A percentile compares a stretch with the other conserved stretches of the same genome.
These are phyloP conservation scores for Quaeritorhiza haematococci DNA, from an alignment of 371 early-diverging fungal species.

Conservation along the genomic window DNA sequence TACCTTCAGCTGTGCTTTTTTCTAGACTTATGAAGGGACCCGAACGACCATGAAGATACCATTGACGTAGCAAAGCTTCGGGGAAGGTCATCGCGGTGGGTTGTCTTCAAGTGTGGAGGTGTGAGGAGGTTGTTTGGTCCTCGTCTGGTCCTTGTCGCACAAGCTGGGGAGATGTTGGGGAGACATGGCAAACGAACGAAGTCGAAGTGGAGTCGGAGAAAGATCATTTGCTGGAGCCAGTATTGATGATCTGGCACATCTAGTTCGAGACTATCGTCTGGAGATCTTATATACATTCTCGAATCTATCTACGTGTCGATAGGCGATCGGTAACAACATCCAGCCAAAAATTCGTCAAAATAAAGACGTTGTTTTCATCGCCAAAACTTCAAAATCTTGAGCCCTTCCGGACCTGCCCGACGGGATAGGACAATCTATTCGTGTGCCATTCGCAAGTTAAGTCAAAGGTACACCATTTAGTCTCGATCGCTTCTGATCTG, in stretches of 20 bases:
- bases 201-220: background rate
- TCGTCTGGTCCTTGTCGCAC: background rate
- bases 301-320: background rate
- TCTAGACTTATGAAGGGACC: too few relatives aligned
- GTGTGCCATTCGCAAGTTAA: background rate
- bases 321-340: background rate
- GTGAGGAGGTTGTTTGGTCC: background rate
- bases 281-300: background rate
- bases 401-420: slow-evolving; percentile 29
- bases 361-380: background rate
- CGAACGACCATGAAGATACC: too few relatives aligned
- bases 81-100: background rate
- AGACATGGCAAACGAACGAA: background rate
- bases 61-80: too few relatives aligned
- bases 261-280: background rate
- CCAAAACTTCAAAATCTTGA: slow-evolving; percentile 22
- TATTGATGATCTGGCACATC: background rate
- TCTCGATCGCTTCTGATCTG: background rate
- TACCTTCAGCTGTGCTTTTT: too few relatives aligned
- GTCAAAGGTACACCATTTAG: background rate
- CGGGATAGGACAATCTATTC: slow-evolving; percentile 23
- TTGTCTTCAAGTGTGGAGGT: background rate
- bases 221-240: background rate
- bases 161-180: too few relatives aligned
- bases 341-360: background rate